Evolutionary conservation across 129 eudicot species (phyloP), one percentile per base, ranked within the genome.

Genomic region (Chrysanthemum lavandulifolium): DNA sequence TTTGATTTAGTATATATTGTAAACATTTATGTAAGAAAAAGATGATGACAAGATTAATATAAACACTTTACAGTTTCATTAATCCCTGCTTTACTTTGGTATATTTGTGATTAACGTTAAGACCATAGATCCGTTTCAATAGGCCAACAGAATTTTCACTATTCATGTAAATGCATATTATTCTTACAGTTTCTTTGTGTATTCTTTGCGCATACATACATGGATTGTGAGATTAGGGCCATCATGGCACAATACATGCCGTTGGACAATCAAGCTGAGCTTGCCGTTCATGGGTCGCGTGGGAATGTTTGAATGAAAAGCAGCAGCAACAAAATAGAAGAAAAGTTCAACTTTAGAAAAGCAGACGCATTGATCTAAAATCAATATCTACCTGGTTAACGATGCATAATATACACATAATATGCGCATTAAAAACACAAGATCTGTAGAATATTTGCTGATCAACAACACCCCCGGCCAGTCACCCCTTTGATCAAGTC

Each of bases 201-300:
- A 68, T 77, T 2, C 68, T 65, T 48, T n/a, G 40, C 73, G 86
- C 80, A 89, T 92, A 84, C 88, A 8, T 89, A 89, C 83, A 89
- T 89, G 96, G 96, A 89, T 71, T 89, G 96, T 3, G 97, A 92
- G 84, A 92, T 92, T 68, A 79, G 97, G 50, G 97, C 97, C 10
- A 92, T 92, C 65, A 92, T 92, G 97, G 96, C 97, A 16, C 97
- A 92, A 60, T 92, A 92, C 80, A 89, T 92, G 97, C 97, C 97
- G 4, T 76, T 92, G 86, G 97, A 92, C 77, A 88, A 83, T 85
- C 96, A 92, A 73, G 91, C 86, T 1, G 97, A 92, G 66, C 81
- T 82, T 49, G 79, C 89, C 29, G 66, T 23, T 81, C 90, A 91
- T 29, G 67, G 56, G 21, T 15, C 76, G 1, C 86, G 82, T 6